A percentile compares a stretch with the other conserved stretches of the same genome.
Conservation (phyloP, 2,329 filamentous ascomycete species). For the Alternaria atra region DNA sequence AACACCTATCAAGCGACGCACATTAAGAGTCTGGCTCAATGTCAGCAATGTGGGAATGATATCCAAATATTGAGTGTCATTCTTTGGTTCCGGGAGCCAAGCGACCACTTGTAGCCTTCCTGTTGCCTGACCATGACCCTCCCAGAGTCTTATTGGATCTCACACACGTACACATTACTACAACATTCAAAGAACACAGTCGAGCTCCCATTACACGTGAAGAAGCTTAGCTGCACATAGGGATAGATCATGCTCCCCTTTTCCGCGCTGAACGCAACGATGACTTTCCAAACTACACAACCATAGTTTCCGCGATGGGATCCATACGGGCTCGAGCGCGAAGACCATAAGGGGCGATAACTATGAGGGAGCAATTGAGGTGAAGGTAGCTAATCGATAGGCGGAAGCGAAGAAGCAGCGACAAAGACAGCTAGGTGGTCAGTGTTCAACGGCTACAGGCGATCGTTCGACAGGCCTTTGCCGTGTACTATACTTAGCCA, state of each 20-base stretch:
- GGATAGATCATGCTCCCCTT: not conserved
- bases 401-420: slow-evolving; percentile 11
- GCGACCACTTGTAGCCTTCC: not conserved
- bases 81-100: not conserved
- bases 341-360: not conserved
- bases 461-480: slow-evolving; percentile 3
- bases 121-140: not conserved
- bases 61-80: not conserved
- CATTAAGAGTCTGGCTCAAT: not conserved
- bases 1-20: not conserved
- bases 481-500: not conserved
- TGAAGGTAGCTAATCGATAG: slow-evolving; percentile 6
- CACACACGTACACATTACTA: not conserved
- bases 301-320: not conserved
- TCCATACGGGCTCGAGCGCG: not conserved
- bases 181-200: not conserved
- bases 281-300: not conserved
- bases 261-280: not conserved
- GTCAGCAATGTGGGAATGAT: not conserved
- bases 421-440: slow-evolving; percentile 19
- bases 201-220: not conserved
- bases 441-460: slow-evolving; percentile 20
- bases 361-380: not conserved
- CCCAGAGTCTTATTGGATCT: not conserved
- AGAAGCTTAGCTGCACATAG: not conserved